Evolutionary conservation across 2,329 filamentous ascomycete species (phyloP), one percentile per base, ranked within the genome.

Genomic region (Hymenoscyphus infarciens): DNA sequence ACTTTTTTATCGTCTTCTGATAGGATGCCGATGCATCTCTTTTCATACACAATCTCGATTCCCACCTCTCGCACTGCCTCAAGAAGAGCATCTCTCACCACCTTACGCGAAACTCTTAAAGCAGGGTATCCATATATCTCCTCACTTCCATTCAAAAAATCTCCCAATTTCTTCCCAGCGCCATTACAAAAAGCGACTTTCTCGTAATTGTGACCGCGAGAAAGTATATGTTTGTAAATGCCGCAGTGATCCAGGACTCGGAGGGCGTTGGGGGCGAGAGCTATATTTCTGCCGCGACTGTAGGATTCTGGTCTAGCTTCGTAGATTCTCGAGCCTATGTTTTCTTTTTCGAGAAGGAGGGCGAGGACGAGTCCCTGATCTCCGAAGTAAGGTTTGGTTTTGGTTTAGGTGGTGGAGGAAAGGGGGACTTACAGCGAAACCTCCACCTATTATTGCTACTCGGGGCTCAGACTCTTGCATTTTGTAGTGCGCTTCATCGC

Each of bases 251-350:
- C 81, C 0, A 87, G 76, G 55, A 85, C 76, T 2, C 77, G 77
- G 1, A 86, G 77, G 0, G 82, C 82, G 61, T 86, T 86, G 6
- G 83, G 83, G 0, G 82, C 83, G 1, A 86, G 77, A 78, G 84
- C 83, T 38, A 86, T 75, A 1, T 80, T 82, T 2, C 83, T 83
- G n/a, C 81, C 60, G 15, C 60, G 27, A 2, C 13, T 25, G 45
- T 60, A 29, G 42, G 13, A 6, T 31, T 57, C 27, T 3, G 38
- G 42, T 0, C 63, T 57, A 1, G 31, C 35, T 55, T 64, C 60
- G 49, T 57, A 64, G 5, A 62, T 60, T 5, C 39, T 49, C 10
- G 57, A 57, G 11, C 39, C 29, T 2, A 62, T 62, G 25, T 56
- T 49, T 33, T 55, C 29, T 29, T 54, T 60, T 7, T 57, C 16